Conservation (phyloP, 352 stramenopile species). For the Globisporangium viniferum region DNA sequence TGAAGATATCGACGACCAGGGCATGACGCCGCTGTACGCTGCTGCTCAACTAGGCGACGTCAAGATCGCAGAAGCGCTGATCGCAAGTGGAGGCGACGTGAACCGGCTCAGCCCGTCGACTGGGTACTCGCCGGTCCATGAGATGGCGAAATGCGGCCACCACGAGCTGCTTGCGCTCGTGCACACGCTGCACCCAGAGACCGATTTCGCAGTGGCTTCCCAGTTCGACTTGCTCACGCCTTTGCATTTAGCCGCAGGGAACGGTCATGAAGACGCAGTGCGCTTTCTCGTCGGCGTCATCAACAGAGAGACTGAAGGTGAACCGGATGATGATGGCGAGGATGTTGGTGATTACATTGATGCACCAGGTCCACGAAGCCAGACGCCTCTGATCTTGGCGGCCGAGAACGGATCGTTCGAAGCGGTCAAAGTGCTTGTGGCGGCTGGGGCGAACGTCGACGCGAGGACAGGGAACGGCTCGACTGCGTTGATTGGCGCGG, state of each 20-base stretch:
- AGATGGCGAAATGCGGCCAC: conserved; percentile 9
- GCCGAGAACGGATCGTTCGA: background rate
- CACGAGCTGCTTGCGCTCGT: background rate
- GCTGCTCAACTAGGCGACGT: background rate
- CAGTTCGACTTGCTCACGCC: conserved; percentile 4
- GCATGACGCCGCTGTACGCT: background rate
- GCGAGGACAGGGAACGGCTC: conserved; percentile 1
- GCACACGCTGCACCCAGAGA: background rate
- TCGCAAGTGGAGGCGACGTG: background rate
- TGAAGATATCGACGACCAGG: conserved; percentile 5
- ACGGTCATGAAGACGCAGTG: background rate
- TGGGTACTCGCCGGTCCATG: conserved; percentile 1
- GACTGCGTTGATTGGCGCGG: conserved; percentile 5
- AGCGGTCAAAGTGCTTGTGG: background rate
- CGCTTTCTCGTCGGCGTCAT: conserved; percentile 4
- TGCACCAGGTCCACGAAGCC: background rate
- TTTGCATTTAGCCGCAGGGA: conserved; percentile 1
- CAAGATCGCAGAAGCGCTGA: background rate
- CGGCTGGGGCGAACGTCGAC: background rate
- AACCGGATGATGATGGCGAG: background rate
- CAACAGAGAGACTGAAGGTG: background rate
- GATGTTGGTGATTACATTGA: background rate
- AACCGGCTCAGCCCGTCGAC: background rate
- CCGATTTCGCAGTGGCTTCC: background rate
- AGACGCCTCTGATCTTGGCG: conserved; percentile 5